Percentiles rank a stretch among this genome's conserved stretches.
Conservation (phyloP, 805 yeast species). For the Saccharomycopsis selenospora region DNA sequence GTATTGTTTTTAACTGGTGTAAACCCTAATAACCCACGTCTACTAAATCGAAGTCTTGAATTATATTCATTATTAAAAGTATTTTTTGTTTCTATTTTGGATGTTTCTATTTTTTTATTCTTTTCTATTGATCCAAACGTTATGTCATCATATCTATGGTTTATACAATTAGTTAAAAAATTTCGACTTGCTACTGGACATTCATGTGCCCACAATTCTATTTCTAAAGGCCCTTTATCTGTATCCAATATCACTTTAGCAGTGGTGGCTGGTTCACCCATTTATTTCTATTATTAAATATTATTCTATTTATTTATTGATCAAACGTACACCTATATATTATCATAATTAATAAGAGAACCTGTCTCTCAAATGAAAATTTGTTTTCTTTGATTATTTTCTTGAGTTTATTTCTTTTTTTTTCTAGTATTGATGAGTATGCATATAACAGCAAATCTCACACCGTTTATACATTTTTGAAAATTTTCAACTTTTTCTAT, state of each 20-base stretch:
- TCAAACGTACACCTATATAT: no score
- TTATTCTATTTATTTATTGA: no score
- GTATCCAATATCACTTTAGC: conserved; percentile 54
- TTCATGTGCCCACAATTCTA: conserved; percentile 68
- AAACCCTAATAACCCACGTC: conserved; percentile 50
- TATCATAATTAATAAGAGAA: no score
- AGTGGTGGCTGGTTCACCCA: conserved; percentile 46
- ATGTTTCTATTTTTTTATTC: conserved; percentile 16
- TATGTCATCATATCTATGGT: conserved; percentile 36
- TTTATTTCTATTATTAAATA: background rate
- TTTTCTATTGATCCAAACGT: conserved; percentile 35
- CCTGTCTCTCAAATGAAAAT: no score
- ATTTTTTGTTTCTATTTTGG: conserved; percentile 29
- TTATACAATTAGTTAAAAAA: conserved; percentile 44
- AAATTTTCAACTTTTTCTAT: no score
- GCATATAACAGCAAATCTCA: background rate
- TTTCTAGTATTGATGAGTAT: background rate
- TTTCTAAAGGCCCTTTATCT: conserved; percentile 47
- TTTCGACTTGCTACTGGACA: conserved; percentile 40
- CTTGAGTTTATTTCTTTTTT: background rate
- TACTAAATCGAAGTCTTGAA: conserved; percentile 41
- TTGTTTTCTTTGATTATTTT: no score
- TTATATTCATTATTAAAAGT: conserved; percentile 40
- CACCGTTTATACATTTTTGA: background rate
- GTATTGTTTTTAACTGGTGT: conserved; percentile 32